Evolutionary conservation across 257 asterid genomes (phyloP).

Genomic region (Primulina huaijiensis): DNA sequence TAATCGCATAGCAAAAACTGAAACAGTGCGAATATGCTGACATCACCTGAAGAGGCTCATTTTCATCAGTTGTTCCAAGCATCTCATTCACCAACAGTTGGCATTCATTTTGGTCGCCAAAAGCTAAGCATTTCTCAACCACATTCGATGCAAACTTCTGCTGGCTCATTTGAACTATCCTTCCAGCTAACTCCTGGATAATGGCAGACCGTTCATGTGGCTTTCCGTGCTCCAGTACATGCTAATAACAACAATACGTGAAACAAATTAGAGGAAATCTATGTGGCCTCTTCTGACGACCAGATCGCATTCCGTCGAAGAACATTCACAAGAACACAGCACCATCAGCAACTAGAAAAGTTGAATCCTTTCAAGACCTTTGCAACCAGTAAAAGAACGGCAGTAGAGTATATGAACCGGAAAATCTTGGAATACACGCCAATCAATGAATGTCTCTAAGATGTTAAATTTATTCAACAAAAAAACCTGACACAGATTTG

Average conservation of each 20-base stretch:
- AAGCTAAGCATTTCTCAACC: constrained; percentile 89
- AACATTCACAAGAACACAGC: not conserved
- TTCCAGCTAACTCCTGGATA: constrained; percentile 85
- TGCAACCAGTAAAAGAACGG: not conserved
- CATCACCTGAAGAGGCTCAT: constrained; percentile 96
- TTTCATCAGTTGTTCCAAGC: constrained; percentile 97
- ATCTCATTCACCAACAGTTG: constrained; percentile 84
- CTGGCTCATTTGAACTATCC: constrained; percentile 96
- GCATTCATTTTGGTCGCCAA: constrained; percentile 75
- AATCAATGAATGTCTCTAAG: not conserved
- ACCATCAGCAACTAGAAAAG: not conserved
- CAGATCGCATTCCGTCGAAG: not conserved
- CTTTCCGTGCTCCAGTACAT: constrained; percentile 92
- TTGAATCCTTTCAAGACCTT: not conserved
- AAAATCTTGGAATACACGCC: not conserved
- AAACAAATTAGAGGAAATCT: constrained; percentile 3
- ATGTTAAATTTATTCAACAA: not conserved
- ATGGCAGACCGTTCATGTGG: constrained; percentile 79
- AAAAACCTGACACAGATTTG: not conserved
- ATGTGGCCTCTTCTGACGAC: not conserved
- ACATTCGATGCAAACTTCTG: constrained; percentile 98
- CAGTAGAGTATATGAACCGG: not conserved
- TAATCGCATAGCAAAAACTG: no score
- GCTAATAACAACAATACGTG: constrained; percentile 35
- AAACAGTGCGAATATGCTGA: not conserved